Evolutionary conservation across 176 grass and related monocot species (phyloP), one percentile per base, ranked within the genome.

Genomic region (Musa schizocarpa): DNA sequence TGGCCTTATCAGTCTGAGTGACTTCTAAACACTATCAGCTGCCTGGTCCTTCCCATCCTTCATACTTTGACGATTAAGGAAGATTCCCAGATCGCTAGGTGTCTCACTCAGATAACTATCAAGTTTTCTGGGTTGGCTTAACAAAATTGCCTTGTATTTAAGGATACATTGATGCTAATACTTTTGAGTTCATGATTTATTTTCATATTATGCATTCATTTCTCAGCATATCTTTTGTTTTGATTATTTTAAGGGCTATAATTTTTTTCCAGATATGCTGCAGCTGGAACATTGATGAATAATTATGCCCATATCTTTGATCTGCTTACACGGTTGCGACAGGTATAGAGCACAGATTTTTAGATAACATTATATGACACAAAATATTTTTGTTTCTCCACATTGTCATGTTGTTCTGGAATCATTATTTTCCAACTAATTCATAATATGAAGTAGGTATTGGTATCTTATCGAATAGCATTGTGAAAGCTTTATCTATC

Each of bases 221-320:
- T 70, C 68, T 50, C 54, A 58, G 11, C 8, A 21, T 50, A 53
- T 67, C 6, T 23, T 22, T 86, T 72, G 51, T 49, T 59, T 48
- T 52, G 17, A 27, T 52, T 7, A 23, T 21, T 24, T 48, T 11
- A 63, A 43, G 52, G 9, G 43, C 11, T 73, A 50, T 59, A 64
- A 65, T 21, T 49, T 73, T 53, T 78, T 74, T 82, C 52, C 78
- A 98, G 95, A 72, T 98, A 98, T 91, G 90, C 93, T 12, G 73
- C 25, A 14, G 88, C 95, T 85, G 90, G 95, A 76, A 94, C 90
- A 9, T 79, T 99, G 63, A 82, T 99, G 91, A 99, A 99, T 74
- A 99, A 99, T 65, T 99, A 91, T 71, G 95, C 95, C 13, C 88
- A 99, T 80, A 94, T 99, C 50, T 99, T 99, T 76, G 95, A 99